A percentile compares a stretch with the other conserved stretches of the same genome.
These are phyloP conservation scores for Skeletonema tropicum DNA, from an alignment of 108 stramenopile genomes.

Conservation along the genomic window DNA sequence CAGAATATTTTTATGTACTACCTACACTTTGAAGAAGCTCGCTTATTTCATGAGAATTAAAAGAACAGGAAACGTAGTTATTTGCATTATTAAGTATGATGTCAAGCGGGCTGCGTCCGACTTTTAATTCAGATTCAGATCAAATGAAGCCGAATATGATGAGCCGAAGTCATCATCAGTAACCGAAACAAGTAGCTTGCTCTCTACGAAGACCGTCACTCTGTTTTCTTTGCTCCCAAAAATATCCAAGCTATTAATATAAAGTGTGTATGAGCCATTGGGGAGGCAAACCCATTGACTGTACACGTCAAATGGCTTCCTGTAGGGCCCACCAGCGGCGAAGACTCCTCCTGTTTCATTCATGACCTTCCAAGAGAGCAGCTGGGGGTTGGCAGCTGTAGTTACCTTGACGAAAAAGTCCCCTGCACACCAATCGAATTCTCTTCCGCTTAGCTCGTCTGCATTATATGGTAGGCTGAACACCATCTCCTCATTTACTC, in stretches of 20 bases:
- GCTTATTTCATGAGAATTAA: too few relatives aligned
- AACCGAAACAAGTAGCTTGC: neutral
- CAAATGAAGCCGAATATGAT: constrained; percentile 1
- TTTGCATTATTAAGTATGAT: neutral
- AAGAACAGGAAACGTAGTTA: too few relatives aligned
- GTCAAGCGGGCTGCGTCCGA: neutral
- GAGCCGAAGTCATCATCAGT: neutral
- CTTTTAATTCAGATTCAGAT: neutral
- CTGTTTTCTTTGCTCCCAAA: neutral
- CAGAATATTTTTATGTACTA: too few relatives aligned
- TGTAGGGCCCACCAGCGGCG: neutral
- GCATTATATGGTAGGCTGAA: neutral
- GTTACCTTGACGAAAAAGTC: neutral
- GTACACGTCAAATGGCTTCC: constrained; percentile 1
- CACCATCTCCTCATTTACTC: constrained; percentile 1
- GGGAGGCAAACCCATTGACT: neutral
- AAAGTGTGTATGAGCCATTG: neutral
- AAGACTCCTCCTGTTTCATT: neutral
- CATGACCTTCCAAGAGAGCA: neutral
- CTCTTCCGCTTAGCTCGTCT: neutral
- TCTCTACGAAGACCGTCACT: neutral
- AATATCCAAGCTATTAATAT: constrained; percentile 4
- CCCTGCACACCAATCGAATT: constrained; percentile 6
- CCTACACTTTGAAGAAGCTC: too few relatives aligned
- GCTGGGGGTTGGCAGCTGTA: neutral